A percentile compares a stretch with the other conserved stretches of the same genome.
These are phyloP conservation scores for Rhynchospora breviuscula DNA, from an alignment of 176 grass and related monocot genomes.

Conservation along the genomic window DNA sequence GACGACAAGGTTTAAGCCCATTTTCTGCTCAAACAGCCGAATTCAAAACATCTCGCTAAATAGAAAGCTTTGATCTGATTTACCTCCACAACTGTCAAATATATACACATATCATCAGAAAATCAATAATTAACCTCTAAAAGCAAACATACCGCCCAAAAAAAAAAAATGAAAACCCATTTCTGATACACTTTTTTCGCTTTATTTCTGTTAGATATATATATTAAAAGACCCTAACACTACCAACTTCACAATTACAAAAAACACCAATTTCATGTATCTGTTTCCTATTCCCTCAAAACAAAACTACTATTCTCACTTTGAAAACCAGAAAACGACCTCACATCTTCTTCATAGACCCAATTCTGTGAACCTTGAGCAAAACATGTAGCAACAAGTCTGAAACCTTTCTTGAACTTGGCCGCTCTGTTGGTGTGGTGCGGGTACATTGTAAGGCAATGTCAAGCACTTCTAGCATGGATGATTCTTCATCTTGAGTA, in stretches of 20 bases:
- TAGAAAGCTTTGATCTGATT: not conserved
- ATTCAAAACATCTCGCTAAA: not conserved
- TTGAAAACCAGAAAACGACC: not conserved
- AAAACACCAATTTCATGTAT: not conserved
- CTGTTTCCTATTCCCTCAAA: not conserved
- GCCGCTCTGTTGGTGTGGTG: conserved; percentile 52
- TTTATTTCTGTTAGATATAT: not conserved
- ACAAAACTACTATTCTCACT: not conserved
- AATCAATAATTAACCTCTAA: not conserved
- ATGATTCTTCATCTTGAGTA: conserved; percentile 47
- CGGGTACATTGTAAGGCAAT: conserved; percentile 72
- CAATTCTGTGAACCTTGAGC: conserved; percentile 44
- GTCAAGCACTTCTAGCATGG: conserved; percentile 56
- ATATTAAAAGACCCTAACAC: not conserved
- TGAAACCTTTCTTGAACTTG: conserved; percentile 67
- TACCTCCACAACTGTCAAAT: not conserved
- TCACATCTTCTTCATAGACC: conserved; percentile 28
- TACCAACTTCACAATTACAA: conserved; percentile 16
- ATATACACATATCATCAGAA: not conserved
- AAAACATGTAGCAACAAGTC: conserved; percentile 68
- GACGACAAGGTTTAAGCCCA: not conserved
- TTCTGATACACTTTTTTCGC: not conserved
- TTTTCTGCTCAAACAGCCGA: not conserved
- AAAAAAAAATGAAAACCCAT: not conserved
- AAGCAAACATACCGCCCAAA: not conserved